A percentile compares a stretch with the other conserved stretches of the same genome.
Evolutionary conservation across 1,139 yeast genomes (phyloP).

Genomic region (Geotrichum candidum): DNA sequence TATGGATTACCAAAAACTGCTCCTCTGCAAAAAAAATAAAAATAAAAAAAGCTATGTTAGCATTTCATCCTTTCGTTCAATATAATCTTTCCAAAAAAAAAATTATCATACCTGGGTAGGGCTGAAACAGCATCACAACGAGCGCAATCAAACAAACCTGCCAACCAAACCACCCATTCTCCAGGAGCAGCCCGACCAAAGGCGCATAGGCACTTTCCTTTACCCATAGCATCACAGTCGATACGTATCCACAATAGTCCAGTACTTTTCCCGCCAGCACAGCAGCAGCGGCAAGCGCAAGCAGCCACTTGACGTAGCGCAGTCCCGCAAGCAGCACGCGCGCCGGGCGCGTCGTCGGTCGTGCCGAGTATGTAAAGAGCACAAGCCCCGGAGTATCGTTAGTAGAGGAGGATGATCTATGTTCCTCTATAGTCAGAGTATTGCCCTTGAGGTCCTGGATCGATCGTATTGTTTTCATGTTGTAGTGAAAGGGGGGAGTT

Average conservation of each 20-base stretch:
- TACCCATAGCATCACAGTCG: not conserved
- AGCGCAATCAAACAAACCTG: not conserved
- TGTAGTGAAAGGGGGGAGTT: not conserved
- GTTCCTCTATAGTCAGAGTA: conserved; percentile 9
- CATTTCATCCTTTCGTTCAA: not conserved
- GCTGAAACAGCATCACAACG: not conserved
- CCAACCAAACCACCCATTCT: not conserved
- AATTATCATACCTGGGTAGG: conserved; percentile 3
- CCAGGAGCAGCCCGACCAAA: not conserved
- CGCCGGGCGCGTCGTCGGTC: not conserved
- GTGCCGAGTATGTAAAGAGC: not conserved
- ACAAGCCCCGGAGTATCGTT: not conserved
- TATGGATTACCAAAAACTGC: conserved; percentile 28
- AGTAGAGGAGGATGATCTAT: not conserved
- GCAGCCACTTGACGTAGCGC: not conserved
- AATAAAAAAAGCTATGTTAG: not conserved
- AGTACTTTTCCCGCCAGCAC: not conserved
- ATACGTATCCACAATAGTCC: not conserved
- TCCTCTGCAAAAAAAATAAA: conserved; percentile 14
- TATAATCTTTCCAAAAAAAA: not conserved
- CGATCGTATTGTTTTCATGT: not conserved
- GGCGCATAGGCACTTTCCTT: not conserved
- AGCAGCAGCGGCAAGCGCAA: not conserved
- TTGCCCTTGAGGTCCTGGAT: conserved; percentile 7
- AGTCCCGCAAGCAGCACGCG: not conserved